These are phyloP conservation scores for Coniochaeta ligniaria DNA, from an alignment of 2,329 filamentous ascomycete species.

Conservation along the genomic window DNA sequence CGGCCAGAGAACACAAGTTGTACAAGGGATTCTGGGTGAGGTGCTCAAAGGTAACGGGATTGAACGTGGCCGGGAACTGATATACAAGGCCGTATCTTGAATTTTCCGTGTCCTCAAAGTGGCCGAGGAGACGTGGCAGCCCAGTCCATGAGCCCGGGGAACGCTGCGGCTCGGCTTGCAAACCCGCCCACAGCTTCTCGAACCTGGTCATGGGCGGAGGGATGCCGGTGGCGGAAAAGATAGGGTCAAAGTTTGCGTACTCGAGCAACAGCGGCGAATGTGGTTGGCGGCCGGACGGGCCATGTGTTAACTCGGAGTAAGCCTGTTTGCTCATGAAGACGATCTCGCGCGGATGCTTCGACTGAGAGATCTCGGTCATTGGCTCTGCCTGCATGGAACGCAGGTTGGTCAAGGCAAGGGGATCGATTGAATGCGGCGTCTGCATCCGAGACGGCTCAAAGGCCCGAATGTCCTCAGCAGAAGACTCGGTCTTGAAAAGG, in stretches of 20 bases:
- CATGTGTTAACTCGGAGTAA: constrained; percentile 39
- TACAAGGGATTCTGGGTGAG: constrained; percentile 41
- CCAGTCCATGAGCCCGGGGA: constrained; percentile 53
- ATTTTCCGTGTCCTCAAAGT: constrained; percentile 66
- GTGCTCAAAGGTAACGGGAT: constrained; percentile 46
- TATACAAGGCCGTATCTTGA: constrained; percentile 70
- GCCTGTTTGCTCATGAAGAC: constrained; percentile 44
- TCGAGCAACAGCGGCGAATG: constrained; percentile 60
- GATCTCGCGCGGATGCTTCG: constrained; percentile 34
- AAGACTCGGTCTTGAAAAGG: constrained; percentile 26
- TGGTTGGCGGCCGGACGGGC: constrained; percentile 29
- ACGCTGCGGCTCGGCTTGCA: constrained; percentile 46
- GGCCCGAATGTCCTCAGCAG: constrained; percentile 37
- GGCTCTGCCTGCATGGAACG: constrained; percentile 30
- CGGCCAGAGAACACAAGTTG: constrained; percentile 44
- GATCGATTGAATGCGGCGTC: constrained; percentile 54
- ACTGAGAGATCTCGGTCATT: constrained; percentile 24
- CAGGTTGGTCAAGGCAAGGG: constrained; percentile 42
- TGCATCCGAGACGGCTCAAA: constrained; percentile 56
- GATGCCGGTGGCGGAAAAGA: constrained; percentile 55
- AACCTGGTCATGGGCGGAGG: constrained; percentile 59
- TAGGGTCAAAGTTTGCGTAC: constrained; percentile 58
- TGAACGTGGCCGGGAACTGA: constrained; percentile 61
- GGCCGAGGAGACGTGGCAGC: constrained; percentile 54
- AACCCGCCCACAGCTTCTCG: constrained; percentile 52